These are phyloP conservation scores for Irpex sp. DNA, from an alignment of 1,284 basidiomycete genomes.

Conservation along the genomic window DNA sequence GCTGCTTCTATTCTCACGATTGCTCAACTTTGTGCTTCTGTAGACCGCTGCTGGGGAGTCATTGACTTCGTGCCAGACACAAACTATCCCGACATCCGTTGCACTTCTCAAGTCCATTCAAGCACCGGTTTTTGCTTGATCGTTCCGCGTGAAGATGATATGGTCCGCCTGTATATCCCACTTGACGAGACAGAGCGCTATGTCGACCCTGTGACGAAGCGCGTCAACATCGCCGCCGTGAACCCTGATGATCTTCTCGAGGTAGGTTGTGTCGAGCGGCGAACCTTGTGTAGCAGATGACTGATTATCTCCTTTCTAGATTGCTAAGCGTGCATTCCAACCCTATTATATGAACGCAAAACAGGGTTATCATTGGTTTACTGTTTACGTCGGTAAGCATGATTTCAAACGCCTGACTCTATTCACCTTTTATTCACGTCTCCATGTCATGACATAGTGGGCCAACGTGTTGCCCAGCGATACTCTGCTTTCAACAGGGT, in stretches of 20 bases:
- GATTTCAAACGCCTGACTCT: not conserved
- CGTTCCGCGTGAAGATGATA: conserved; percentile 73
- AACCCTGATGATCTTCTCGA: conserved; percentile 49
- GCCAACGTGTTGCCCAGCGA: conserved; percentile 71
- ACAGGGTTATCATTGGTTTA: conserved; percentile 72
- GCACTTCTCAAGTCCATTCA: conserved; percentile 58
- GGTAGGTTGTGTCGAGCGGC: conserved; percentile 16
- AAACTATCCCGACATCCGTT: conserved; percentile 81
- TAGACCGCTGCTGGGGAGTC: conserved; percentile 77
- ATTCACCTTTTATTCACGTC: not conserved
- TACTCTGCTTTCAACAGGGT: conserved; percentile 68
- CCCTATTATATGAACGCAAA: conserved; percentile 60
- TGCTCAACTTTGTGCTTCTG: not conserved
- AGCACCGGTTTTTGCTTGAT: conserved; percentile 57
- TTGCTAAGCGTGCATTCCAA: conserved; percentile 59
- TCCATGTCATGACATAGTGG: conserved; percentile 37
- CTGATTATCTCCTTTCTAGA: not conserved
- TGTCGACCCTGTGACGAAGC: conserved; percentile 44
- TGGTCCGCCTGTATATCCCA: conserved; percentile 75
- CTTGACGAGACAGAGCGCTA: conserved; percentile 46
- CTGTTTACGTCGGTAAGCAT: conserved; percentile 56
- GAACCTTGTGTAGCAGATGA: not conserved
- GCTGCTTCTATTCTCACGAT: not conserved
- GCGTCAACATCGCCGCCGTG: conserved; percentile 57
- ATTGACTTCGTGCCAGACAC: conserved; percentile 68